A percentile compares a stretch with the other conserved stretches of the same genome.
phyloP scores from a whole-genome alignment of 805 yeast genomes.

The Cyberlindnera maritima region DNA sequence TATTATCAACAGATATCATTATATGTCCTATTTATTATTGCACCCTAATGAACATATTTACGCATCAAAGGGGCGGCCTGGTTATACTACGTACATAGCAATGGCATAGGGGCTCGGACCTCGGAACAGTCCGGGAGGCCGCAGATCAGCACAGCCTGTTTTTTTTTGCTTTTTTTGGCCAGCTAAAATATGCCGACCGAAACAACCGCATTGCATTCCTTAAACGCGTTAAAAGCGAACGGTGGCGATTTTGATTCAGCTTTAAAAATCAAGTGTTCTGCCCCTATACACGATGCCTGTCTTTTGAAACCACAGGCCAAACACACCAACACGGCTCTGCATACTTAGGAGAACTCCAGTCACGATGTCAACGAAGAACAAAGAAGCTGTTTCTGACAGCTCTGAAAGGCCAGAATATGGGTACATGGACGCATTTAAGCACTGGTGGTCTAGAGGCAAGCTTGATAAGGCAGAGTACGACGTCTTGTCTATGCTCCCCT shows the following conservation, averaged over 20 bases:
- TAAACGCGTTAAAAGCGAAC: not conserved
- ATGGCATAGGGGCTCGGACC: no score
- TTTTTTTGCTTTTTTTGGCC: no score
- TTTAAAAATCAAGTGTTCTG: not conserved
- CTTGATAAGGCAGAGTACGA: conserved; percentile 41
- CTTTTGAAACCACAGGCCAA: no score
- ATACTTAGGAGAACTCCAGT: no score
- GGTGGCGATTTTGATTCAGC: conserved; percentile 1
- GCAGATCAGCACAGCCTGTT: no score
- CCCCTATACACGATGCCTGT: not conserved
- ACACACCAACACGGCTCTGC: no score
- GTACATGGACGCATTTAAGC: conserved; percentile 36
- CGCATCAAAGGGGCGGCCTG: no score
- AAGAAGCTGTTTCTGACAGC: not conserved
- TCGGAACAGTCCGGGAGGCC: no score
- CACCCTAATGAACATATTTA: not conserved
- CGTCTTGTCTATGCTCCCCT: conserved; percentile 57
- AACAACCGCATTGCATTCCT: not conserved
- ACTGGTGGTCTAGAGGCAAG: conserved; percentile 40
- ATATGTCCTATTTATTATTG: not conserved
- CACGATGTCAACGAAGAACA: not conserved
- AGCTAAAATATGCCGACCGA: not conserved
- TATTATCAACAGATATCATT: no score
- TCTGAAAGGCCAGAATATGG: conserved; percentile 7
- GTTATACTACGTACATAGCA: no score